Base-by-base conservation (phyloP, 495 filamentous ascomycete genomes). In the Hyaloscypha finlandica region DNA sequence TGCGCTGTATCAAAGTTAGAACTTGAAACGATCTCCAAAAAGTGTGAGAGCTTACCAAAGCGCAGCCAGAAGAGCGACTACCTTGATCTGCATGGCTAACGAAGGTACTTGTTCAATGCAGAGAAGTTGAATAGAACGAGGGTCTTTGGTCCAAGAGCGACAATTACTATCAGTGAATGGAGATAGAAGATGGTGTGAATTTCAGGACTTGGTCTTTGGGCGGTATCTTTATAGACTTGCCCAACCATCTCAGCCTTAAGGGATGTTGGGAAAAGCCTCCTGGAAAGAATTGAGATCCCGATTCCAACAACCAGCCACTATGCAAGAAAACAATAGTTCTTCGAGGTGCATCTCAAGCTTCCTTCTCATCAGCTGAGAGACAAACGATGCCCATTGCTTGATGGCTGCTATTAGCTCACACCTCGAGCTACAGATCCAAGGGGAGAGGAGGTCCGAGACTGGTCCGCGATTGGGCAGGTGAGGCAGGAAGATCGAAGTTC, bases 271-370 rank as follows among this genome's bases (percentile, higher is more conserved):
- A 53, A 29, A n/a, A 53, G 9, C 8, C 12, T 37, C 12, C 3
- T 37, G 35, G 35, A 37, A 12, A 37, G 35, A 6, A 37, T 37
- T 37, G 12, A 6, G 12, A 12, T 12, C 8, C 3, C 35, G 35
- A 37, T 53, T 29, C 51, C 16, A 29, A 6, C 19, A 20, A 12
- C 12, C 42, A n/a, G 19, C 19, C 19, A 53, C 51, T 16, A 53
- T 53, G 51, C 51, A 53, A 29, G 22, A 53, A 53, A 20, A 20
- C 51, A 53, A 53, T 53, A 53, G 51, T 53, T 53, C 8, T 8
- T 53, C 16, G 51, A 53, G 19, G 19, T 3, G 19, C 19, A 29
- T 29, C 51, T 6, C 19, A n/a, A 53, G 9, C 6, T 29, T 11
- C 19, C 19, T 29, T 53, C 51, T 20, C 22, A 16, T 53, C 22